Evolutionary conservation across 345 rosid genomes (phyloP).

Genomic region (Trapa bicornis): DNA sequence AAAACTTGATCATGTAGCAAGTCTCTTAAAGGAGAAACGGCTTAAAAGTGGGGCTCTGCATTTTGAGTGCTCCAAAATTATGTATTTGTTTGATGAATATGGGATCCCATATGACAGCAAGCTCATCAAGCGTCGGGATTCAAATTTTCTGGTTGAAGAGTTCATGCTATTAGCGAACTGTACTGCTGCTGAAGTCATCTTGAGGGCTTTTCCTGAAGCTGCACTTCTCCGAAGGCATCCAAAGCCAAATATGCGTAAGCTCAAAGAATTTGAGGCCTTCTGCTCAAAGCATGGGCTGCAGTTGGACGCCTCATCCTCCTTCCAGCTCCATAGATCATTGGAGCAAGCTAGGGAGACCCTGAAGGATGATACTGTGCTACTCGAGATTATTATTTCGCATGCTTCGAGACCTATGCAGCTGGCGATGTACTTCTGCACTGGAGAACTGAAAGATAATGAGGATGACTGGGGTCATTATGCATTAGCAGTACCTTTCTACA

Average conservation of each 20-base stretch:
- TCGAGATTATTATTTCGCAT: constrained; percentile 48
- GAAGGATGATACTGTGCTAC: constrained; percentile 54
- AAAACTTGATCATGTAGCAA: constrained; percentile 49
- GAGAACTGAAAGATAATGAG: constrained; percentile 35
- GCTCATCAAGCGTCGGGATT: constrained; percentile 30
- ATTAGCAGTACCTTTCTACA: constrained; percentile 65
- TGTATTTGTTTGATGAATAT: constrained; percentile 45
- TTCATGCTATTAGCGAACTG: constrained; percentile 86
- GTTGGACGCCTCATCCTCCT: constrained; percentile 67
- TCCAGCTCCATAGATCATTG: constrained; percentile 44
- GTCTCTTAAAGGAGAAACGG: constrained; percentile 44
- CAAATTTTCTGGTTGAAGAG: constrained; percentile 74
- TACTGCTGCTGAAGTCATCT: constrained; percentile 81
- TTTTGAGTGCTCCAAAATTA: constrained; percentile 50
- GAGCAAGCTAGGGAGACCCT: constrained; percentile 45
- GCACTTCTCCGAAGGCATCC: constrained; percentile 82
- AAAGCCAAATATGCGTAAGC: constrained; percentile 72
- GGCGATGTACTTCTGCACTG: constrained; percentile 76
- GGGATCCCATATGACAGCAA: constrained; percentile 62
- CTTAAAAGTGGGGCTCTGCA: constrained; percentile 59
- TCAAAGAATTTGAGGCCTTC: constrained; percentile 71
- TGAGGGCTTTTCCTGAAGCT: constrained; percentile 66
- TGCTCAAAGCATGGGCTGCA: constrained; percentile 62
- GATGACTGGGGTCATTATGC: constrained; percentile 81
- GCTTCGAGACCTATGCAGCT: constrained; percentile 76